Base-by-base conservation (phyloP, 2,329 filamentous ascomycete genomes). In the Neofusicoccum ribis region DNA sequence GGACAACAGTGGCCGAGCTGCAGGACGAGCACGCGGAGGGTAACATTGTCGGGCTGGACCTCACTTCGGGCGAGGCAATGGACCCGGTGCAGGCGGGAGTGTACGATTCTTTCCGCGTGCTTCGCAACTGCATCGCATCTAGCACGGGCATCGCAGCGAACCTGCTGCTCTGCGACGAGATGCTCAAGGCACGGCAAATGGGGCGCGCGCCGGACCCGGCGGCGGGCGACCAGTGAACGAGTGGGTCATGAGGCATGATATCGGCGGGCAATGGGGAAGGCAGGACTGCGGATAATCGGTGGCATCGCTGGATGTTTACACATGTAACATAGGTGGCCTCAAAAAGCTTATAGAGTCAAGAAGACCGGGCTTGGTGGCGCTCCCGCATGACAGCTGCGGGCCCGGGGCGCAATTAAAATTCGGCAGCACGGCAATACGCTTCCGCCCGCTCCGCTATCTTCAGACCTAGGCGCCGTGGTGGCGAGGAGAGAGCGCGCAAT, bases 151-250 rank as follows among this genome's bases (percentile, higher is more conserved):
- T 99, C 74, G 94, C 95, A 5, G 94, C 92, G 9, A 99, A 99
- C 81, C 83, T 99, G 69, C 83, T 99, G 70, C 86, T 99, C 58
- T 99, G 95, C 74, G 95, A 99, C 74, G 95, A 99, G 84, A 86
- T 99, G 83, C 84, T 99, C 73, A 99, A 99, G 85, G 95, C 95
- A 67, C 87, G 95, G 77, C 94, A 99, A 83, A 99, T 99, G 95
- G 74, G 74, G 63, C 72, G 74, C 23, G 69, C 72, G 68, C 71
- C 73, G 34, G 74, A 72, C 49, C 73, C 74, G 50, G 72, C 71
- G 14, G 72, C 70, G 43, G 72, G 68, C 20, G 17, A 64, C 9
- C 31, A 51, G 59, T 47, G 46, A 50, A 65, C 71, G 12, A 41
- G 63, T 9, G 51, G 41, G 34, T 59, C 31, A 56, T 64, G 50